Base-by-base conservation (phyloP, 169 alveolate species). In the Plasmodium gaboni region DNA sequence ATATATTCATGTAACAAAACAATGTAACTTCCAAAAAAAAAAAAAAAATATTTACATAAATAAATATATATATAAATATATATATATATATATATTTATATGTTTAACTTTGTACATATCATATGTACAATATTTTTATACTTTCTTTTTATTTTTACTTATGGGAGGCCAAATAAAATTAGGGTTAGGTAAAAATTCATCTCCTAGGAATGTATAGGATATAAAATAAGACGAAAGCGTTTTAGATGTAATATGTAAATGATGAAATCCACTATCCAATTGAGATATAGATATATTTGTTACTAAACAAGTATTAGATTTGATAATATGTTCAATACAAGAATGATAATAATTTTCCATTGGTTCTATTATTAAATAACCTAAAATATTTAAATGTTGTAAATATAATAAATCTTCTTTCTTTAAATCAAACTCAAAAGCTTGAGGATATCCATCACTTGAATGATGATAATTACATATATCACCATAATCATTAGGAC, bases 141-240 rank as follows among this genome's bases (percentile, higher is more conserved):
- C 24, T 12, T 64, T 26, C 60, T 67, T 7, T 19, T 68, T 46
- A n/a, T 4, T 17, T 24, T 8, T 73, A 73, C 87, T 7, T 9
- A 10, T 9, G 10, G 32, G 0, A 10, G 88, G 88, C 88, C 88
- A 76, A 15, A 53, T 64, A 61, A 76, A 76, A 57, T 67, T 51
- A 2, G 88, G 88, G 69, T 76, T 76, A 12, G 88, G 88, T 1
- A 76, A 55, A 28, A 76, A 76, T 12, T 76, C 88, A 7, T 64
- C 76, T 24, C 76, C 88, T 10, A 76, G 51, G 24, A 76, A 76
- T 42, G 88, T 76, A 32, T 76, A 76, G 19, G 88, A 76, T 13
- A 76, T 76, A 19, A 76, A 22, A 67, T 76, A 74, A 1, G 88
- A 46, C 28, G 60, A 50, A 32, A 76, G 24, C 1, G 3, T 17